Evolutionary conservation across 2,329 filamentous ascomycete genomes (phyloP).

Genomic region (Pseudomassariella vexata): DNA sequence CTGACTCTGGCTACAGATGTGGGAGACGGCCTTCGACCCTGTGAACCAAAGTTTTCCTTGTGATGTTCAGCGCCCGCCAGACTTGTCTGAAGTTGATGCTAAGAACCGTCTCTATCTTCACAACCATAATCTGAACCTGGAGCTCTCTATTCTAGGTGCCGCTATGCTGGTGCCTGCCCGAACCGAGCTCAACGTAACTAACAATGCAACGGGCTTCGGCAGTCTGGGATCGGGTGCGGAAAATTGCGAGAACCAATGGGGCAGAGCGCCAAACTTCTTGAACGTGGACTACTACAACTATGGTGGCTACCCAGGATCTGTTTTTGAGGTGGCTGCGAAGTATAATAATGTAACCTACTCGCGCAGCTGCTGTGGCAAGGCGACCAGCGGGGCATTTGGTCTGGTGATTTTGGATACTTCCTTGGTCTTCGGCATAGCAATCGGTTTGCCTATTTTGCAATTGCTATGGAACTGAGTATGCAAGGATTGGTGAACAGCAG

Average conservation of each 20-base stretch:
- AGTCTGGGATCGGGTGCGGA: conserved; percentile 59
- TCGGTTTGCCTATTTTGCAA: no score
- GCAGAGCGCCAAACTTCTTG: conserved; percentile 67
- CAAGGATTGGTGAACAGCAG: no score
- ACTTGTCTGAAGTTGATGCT: conserved; percentile 46
- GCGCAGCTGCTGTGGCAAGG: conserved; percentile 49
- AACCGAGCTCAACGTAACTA: conserved; percentile 64
- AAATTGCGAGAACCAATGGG: conserved; percentile 60
- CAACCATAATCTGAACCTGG: conserved; percentile 87
- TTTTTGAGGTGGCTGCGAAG: conserved; percentile 67
- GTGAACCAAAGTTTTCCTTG: conserved; percentile 65
- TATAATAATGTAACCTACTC: conserved; percentile 71
- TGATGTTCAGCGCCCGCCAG: conserved; percentile 68
- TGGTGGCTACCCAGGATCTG: conserved; percentile 60
- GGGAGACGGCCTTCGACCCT: conserved; percentile 85
- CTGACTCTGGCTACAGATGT: no score
- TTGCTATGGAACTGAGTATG: no score
- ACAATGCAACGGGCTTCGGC: conserved; percentile 58
- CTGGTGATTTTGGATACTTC: no score
- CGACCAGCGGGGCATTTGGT: conserved; percentile 13
- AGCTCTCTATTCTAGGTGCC: conserved; percentile 61
- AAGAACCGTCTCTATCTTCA: conserved; percentile 68
- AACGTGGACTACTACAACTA: conserved; percentile 83
- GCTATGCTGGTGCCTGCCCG: conserved; percentile 67
- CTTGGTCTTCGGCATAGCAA: not conserved